phyloP scores from a whole-genome alignment of 208 protist species.

The Angomonas ambiguus region DNA sequence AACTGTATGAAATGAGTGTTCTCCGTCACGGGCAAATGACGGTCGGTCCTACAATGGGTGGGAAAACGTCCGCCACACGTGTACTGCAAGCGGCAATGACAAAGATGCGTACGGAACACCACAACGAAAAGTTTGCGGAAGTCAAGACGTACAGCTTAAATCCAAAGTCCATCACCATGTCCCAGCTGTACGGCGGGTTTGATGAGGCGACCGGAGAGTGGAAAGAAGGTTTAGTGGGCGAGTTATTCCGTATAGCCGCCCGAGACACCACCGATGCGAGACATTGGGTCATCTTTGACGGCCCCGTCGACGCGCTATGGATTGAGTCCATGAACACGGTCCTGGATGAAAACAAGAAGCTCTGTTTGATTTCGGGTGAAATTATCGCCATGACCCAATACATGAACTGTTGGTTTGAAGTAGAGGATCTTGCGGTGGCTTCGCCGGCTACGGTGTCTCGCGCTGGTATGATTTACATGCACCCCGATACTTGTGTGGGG shows the following conservation, averaged over 20 bases:
- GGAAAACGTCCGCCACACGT: slow-evolving; percentile 90
- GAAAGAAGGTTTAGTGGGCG: slow-evolving; percentile 94
- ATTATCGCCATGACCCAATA: slow-evolving; percentile 94
- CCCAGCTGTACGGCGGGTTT: slow-evolving; percentile 96
- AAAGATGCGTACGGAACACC: slow-evolving; percentile 54
- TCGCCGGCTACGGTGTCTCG: slow-evolving; percentile 97
- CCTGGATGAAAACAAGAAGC: slow-evolving; percentile 94
- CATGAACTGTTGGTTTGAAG: slow-evolving; percentile 98
- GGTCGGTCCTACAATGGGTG: slow-evolving; percentile 95
- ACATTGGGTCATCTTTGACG: slow-evolving; percentile 97
- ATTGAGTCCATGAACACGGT: slow-evolving; percentile 96
- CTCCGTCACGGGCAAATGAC: slow-evolving; percentile 97
- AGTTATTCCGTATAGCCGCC: slow-evolving; percentile 89
- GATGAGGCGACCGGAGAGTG: slow-evolving; percentile 96
- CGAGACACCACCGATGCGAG: slow-evolving; percentile 80
- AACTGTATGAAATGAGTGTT: slow-evolving; percentile 97
- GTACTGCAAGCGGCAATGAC: slow-evolving; percentile 88
- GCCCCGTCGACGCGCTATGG: slow-evolving; percentile 95
- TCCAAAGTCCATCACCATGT: slow-evolving; percentile 97
- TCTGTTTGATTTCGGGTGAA: slow-evolving; percentile 94
- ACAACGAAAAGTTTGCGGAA: slow-evolving; percentile 74
- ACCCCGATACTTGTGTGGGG: slow-evolving; percentile 89
- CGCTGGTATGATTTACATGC: slow-evolving; percentile 98
- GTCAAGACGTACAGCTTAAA: slow-evolving; percentile 91
- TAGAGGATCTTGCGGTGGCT: slow-evolving; percentile 95